Evolutionary conservation across 139 green algal species (phyloP).

Genomic region (Spirogloea muscicola): DNA sequence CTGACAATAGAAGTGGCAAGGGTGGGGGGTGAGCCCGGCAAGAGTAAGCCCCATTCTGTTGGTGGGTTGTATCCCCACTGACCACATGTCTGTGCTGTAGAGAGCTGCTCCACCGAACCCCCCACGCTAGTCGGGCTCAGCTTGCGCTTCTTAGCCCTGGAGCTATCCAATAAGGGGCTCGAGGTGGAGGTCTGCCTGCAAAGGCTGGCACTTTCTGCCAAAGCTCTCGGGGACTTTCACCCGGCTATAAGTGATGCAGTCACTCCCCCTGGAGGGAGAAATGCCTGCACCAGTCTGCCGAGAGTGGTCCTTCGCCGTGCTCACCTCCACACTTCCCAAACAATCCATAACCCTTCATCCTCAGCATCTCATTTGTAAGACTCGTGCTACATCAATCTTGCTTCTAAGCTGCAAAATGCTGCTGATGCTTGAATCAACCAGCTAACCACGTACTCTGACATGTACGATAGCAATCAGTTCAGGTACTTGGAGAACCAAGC

Average conservation of each 20-base stretch:
- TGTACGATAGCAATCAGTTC: conserved; percentile 13
- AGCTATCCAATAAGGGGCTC: background rate
- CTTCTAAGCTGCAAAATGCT: background rate
- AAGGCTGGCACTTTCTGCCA: conserved; percentile 93
- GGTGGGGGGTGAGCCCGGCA: conserved; percentile 58
- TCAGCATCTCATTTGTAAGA: background rate
- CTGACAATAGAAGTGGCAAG: background rate
- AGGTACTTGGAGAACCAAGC: conserved; percentile 35
- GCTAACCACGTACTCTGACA: background rate
- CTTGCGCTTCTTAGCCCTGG: conserved; percentile 18
- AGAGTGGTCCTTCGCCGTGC: conserved; percentile 46
- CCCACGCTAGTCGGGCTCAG: conserved; percentile 10
- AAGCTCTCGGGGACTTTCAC: conserved; percentile 96
- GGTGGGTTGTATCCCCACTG: conserved; percentile 66
- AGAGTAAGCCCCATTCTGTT: conserved; percentile 98
- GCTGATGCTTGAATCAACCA: background rate
- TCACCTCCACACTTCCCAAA: background rate
- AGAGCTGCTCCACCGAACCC: conserved; percentile 79
- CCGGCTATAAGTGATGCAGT: conserved; percentile 58
- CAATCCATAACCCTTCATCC: background rate
- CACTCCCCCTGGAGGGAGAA: background rate
- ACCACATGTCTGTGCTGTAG: conserved; percentile 97
- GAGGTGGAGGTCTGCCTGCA: conserved; percentile 72
- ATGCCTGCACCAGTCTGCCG: conserved; percentile 42
- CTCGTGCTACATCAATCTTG: background rate